Evolutionary conservation across 2,329 filamentous ascomycete genomes (phyloP).

Genomic region (Cladosporium velox): DNA sequence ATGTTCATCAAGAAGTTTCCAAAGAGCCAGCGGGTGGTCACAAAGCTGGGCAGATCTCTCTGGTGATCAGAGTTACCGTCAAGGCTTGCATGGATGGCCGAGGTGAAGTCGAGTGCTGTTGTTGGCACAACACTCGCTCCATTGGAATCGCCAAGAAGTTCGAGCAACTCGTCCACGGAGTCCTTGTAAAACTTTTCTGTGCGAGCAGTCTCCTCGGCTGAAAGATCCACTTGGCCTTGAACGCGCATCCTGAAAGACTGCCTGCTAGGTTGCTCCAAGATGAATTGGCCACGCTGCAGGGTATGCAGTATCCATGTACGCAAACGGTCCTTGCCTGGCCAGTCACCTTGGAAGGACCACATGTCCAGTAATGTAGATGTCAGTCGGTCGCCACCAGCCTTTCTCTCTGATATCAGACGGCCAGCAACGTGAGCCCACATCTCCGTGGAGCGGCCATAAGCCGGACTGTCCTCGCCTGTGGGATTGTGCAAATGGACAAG

Average conservation of each 20-base stretch:
- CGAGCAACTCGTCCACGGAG: constrained; percentile 78
- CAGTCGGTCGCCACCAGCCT: constrained; percentile 75
- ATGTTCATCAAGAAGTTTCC: constrained; percentile 81
- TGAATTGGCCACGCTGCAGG: constrained; percentile 86
- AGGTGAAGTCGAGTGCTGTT: constrained; percentile 79
- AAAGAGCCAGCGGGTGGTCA: constrained; percentile 91
- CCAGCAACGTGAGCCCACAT: constrained; percentile 89
- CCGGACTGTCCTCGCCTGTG: constrained; percentile 4
- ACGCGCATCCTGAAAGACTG: constrained; percentile 67
- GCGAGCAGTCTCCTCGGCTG: constrained; percentile 74
- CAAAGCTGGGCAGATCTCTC: constrained; percentile 71
- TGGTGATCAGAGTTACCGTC: constrained; percentile 67
- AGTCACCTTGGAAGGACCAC: constrained; percentile 83
- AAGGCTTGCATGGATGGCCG: constrained; percentile 73
- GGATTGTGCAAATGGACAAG: constrained; percentile 26
- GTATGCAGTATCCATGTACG: constrained; percentile 95
- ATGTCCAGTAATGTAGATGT: constrained; percentile 82
- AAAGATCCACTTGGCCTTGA: constrained; percentile 69
- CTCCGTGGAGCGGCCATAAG: constrained; percentile 73
- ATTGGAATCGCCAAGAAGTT: constrained; percentile 76
- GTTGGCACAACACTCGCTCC: constrained; percentile 83
- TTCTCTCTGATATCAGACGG: constrained; percentile 75
- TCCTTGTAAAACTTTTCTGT: constrained; percentile 86
- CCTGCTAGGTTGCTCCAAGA: constrained; percentile 82
- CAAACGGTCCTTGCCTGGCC: constrained; percentile 85